phyloP scores from a whole-genome alignment of 306 rosid species.

The Sphenostylis stenocarpa region DNA sequence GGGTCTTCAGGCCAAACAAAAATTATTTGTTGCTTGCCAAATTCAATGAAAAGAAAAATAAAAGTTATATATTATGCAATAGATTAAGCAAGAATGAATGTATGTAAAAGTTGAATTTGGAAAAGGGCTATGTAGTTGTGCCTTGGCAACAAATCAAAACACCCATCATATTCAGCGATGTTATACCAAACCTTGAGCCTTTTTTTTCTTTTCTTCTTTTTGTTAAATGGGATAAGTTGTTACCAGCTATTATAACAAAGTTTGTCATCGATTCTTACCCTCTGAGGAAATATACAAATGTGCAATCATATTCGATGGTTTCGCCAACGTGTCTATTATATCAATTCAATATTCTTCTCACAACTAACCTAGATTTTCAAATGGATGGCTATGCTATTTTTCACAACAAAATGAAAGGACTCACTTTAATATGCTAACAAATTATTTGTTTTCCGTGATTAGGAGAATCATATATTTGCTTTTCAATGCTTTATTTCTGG shows the following conservation, averaged over 20 bases:
- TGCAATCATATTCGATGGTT: slow-evolving; percentile 7
- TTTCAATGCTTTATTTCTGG: slow-evolving; percentile 40
- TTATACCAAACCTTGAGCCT: slow-evolving; percentile 38
- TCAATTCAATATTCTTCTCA: slow-evolving; percentile 22
- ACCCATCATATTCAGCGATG: slow-evolving; percentile 35
- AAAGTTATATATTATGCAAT: neutral
- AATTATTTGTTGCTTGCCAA: slow-evolving; percentile 37
- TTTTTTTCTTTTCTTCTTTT: neutral
- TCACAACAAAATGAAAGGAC: slow-evolving; percentile 13
- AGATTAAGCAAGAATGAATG: slow-evolving; percentile 8
- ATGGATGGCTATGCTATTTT: slow-evolving; percentile 11
- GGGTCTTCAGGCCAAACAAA: slow-evolving; percentile 46
- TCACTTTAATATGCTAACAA: slow-evolving; percentile 21
- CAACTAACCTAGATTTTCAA: slow-evolving; percentile 21
- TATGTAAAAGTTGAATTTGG: slow-evolving; percentile 16
- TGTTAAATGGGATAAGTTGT: slow-evolving; percentile 43
- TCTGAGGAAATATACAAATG: slow-evolving; percentile 21
- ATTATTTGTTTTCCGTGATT: slow-evolving; percentile 37
- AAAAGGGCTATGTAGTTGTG: slow-evolving; percentile 26
- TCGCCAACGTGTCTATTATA: slow-evolving; percentile 17
- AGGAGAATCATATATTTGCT: slow-evolving; percentile 36
- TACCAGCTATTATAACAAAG: slow-evolving; percentile 32
- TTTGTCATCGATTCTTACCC: slow-evolving; percentile 11
- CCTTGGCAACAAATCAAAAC: slow-evolving; percentile 36
- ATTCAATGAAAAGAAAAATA: neutral